Evolutionary conservation across 371 early-diverging fungal genomes (phyloP).

Genomic region (Quaeritorhiza haematococci): DNA sequence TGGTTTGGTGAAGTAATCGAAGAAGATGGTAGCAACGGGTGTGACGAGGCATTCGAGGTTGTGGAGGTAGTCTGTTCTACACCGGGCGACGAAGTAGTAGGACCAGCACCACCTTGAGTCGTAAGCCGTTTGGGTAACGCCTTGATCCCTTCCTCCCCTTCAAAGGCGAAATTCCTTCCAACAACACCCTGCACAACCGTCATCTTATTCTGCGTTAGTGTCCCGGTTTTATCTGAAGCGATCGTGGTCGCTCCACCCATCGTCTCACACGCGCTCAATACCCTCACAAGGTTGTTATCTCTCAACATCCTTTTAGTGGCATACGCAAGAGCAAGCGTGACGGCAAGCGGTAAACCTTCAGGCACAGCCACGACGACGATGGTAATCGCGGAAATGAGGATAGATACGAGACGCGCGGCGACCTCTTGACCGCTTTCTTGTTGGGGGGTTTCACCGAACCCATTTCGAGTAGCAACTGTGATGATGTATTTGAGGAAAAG

Average conservation of each 20-base stretch:
- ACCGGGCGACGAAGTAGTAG: not conserved
- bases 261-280: constrained; percentile 68
- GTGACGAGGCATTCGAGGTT: no score
- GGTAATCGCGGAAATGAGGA: constrained; percentile 58
- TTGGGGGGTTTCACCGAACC: constrained; percentile 9
- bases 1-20: no score
- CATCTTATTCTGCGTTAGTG: constrained; percentile 93
- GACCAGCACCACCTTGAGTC: not conserved
- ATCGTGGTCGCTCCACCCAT: constrained; percentile 96
- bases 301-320: constrained; percentile 92
- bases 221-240: constrained; percentile 97
- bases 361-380: constrained; percentile 96
- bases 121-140: not conserved
- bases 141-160: constrained; percentile 12
- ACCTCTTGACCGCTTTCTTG: constrained; percentile 40
- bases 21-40: no score
- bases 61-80: no score
- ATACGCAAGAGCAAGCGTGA: constrained; percentile 92
- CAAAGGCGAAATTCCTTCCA: constrained; percentile 18
- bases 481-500: constrained; percentile 76
- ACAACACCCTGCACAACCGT: constrained; percentile 48
- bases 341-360: constrained; percentile 97
- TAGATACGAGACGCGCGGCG: constrained; percentile 64
- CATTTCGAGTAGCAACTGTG: constrained; percentile 14
- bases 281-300: constrained; percentile 44